A percentile compares a stretch with the other conserved stretches of the same genome.
phyloP scores from a whole-genome alignment of 306 rosid genomes.

The Citrullus mucosospermus region DNA sequence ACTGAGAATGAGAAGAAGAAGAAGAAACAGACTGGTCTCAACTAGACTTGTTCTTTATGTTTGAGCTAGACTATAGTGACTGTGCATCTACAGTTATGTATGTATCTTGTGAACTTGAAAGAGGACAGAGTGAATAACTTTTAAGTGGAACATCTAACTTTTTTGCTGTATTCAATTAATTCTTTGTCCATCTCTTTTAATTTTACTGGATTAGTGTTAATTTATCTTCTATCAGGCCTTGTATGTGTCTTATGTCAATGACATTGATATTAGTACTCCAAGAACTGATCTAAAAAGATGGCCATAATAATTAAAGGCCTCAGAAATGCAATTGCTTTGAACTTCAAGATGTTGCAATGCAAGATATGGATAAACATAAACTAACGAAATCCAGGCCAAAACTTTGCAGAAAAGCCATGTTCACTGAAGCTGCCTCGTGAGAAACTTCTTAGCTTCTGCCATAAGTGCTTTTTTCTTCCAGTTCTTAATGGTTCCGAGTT shows the following conservation, averaged over 20 bases:
- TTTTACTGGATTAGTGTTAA: not conserved
- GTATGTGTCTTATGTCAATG: not conserved
- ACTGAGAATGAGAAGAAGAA: not conserved
- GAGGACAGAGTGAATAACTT: not conserved
- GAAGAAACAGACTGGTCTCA: not conserved
- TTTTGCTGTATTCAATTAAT: not conserved
- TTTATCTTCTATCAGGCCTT: not conserved
- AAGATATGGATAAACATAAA: not conserved
- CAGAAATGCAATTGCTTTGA: not conserved
- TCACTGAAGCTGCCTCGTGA: conserved; percentile 72
- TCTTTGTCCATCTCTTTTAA: not conserved
- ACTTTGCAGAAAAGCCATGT: conserved; percentile 49
- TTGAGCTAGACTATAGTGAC: not conserved
- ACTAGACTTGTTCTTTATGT: not conserved
- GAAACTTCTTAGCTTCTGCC: conserved; percentile 56
- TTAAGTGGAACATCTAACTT: not conserved
- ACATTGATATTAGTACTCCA: not conserved
- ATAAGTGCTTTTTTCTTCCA: conserved; percentile 43
- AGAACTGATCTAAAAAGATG: not conserved
- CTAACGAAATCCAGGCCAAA: conserved; percentile 38
- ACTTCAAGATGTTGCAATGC: conserved; percentile 2
- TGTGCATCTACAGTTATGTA: not conserved
- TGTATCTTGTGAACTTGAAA: not conserved
- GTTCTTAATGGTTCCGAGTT: conserved; percentile 49
- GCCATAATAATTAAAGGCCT: not conserved